Base-by-base conservation (phyloP, 2,329 filamentous ascomycete genomes). In the Aspergillus chevalieri region DNA sequence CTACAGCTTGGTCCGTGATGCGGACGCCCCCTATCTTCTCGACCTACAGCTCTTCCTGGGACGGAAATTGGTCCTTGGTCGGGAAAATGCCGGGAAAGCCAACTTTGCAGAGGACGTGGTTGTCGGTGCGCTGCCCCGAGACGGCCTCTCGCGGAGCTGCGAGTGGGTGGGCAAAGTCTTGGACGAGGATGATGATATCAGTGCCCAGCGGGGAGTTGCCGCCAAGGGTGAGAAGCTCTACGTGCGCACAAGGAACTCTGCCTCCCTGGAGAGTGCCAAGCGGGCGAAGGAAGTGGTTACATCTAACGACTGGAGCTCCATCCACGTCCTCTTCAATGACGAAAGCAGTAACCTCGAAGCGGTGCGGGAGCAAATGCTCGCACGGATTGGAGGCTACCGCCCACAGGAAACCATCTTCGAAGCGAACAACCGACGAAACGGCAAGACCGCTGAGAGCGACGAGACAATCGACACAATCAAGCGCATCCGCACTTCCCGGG, bases 361-460 rank as follows among this genome's bases (percentile, higher is more conserved):
- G 52, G 84, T 88, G 44, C 82, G 91, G 28, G 83, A 90, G 44
- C 84, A 86, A 46, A 95, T 98, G 88, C 76, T 98, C 26, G 89
- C 89, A 28, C 82, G 85, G 51, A 89, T 98, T 50, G 91, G 89
- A 60, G 86, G 86, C 2, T 98, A 93, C 73, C 83, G 89, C 59
- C 93, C 94, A 0, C 78, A 85, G 41, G 93, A 98, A 70, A 97
- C 92, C 0, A 89, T 98, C n/a, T 98, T 98, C 60, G 93, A 98
- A 69, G 85, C 96, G 54, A 87, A 87, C 56, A 87, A 87, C 6
- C 83, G 85, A 58, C 81, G 84, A 52, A 86, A 84, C 36, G 85
- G 87, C 56, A 19, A 21, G 17, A 77, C 79, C 86, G 63, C 80
- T 85, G 62, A 81, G 81, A 65, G 85, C 79, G 66, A 89, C 86